phyloP scores from a whole-genome alignment of 2,329 filamentous ascomycete species.

The Fusarium floridanum region DNA sequence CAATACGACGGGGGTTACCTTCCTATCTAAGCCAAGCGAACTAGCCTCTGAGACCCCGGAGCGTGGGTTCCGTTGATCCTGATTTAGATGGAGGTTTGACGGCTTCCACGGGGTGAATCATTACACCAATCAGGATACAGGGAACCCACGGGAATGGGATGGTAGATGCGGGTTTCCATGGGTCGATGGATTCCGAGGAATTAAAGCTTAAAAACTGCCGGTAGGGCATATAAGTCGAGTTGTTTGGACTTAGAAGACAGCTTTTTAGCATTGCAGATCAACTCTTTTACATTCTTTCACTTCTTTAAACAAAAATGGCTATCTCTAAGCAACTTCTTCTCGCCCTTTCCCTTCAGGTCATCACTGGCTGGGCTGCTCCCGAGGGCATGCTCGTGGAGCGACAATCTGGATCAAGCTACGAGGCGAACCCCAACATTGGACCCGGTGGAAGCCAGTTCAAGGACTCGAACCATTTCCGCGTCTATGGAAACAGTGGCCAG shows the following conservation, averaged over 20 bases:
- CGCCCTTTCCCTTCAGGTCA: slow-evolving; percentile 1
- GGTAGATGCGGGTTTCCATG: background rate
- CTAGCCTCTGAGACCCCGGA: background rate
- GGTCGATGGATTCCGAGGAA: background rate
- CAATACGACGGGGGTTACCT: background rate
- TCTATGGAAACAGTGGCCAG: slow-evolving; percentile 47
- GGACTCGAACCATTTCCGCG: slow-evolving; percentile 54
- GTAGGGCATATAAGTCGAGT: background rate
- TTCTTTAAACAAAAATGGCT: background rate
- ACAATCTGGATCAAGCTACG: slow-evolving; percentile 30
- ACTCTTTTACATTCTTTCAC: background rate
- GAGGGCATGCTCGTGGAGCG: background rate
- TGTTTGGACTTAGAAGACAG: background rate
- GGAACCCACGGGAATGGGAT: background rate
- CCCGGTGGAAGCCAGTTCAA: slow-evolving; percentile 46
- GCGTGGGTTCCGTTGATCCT: background rate
- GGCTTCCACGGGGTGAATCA: background rate
- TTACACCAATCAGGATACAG: background rate
- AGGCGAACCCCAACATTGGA: slow-evolving; percentile 47
- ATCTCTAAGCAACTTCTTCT: slow-evolving; percentile 4
- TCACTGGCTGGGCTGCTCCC: slow-evolving; percentile 4
- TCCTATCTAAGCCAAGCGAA: background rate
- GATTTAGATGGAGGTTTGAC: background rate
- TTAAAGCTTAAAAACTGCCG: background rate
- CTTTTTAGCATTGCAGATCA: background rate